phyloP scores from a whole-genome alignment of 257 asterid genomes.

The Linderniella brevidens region DNA sequence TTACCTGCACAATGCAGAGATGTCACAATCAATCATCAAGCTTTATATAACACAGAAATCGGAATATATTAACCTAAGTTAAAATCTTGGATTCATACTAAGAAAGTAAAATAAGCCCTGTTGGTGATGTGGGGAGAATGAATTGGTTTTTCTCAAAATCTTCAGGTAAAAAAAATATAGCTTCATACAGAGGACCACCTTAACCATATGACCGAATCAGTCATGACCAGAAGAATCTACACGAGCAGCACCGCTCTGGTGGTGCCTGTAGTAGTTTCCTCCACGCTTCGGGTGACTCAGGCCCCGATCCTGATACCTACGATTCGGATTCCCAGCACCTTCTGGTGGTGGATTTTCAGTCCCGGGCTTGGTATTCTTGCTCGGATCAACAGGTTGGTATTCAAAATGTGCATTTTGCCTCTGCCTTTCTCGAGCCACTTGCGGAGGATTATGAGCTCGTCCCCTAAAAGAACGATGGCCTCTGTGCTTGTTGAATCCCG shows the following conservation, averaged over 20 bases:
- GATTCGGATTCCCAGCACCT: constrained; percentile 21
- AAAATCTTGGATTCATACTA: no score
- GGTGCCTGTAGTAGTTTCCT: constrained; percentile 37
- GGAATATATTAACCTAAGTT: no score
- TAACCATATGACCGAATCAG: constrained; percentile 12
- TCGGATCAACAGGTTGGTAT: constrained; percentile 69
- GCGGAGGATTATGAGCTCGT: constrained; percentile 22
- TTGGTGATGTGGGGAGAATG: no score
- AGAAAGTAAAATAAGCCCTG: no score
- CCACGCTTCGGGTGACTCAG: constrained; percentile 61
- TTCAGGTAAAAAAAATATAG: no score
- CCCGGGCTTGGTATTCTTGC: constrained; percentile 28
- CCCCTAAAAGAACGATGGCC: constrained; percentile 36
- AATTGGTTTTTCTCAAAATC: no score
- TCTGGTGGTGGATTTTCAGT: constrained; percentile 30
- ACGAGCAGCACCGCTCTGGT: constrained; percentile 27
- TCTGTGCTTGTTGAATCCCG: constrained; percentile 32
- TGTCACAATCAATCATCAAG: no score
- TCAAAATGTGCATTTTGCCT: constrained; percentile 44
- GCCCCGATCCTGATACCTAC: constrained; percentile 50
- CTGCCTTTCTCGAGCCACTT: constrained; percentile 34
- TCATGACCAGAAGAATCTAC: constrained; percentile 28
- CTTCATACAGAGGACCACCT: no score
- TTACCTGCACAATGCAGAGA: no score
- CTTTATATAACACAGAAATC: no score